Evolutionary conservation across 208 protist species (phyloP).

Genomic region (Naegleria fowleri): DNA sequence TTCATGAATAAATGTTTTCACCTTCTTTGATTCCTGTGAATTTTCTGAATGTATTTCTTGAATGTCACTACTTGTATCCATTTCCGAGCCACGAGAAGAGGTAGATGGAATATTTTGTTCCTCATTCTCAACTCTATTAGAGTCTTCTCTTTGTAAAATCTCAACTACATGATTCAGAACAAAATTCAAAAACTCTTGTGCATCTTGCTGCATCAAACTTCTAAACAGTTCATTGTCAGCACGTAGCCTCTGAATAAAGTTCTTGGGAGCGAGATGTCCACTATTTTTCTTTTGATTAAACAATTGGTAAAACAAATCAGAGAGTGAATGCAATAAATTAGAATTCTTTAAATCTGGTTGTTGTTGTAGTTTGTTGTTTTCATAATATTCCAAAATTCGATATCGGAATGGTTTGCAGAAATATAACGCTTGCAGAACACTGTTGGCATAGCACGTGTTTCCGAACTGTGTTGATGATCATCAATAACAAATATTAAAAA

Average conservation of each 20-base stretch:
- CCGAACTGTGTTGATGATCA: neutral
- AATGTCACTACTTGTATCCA: neutral
- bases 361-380: neutral
- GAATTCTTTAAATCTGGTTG: neutral
- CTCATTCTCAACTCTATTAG: neutral
- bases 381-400: neutral
- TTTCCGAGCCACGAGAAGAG: neutral
- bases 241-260: neutral
- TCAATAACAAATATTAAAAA: too few relatives aligned
- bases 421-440: slow-evolving; percentile 13
- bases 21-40: neutral
- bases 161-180: neutral
- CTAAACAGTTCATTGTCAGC: neutral
- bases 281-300: neutral
- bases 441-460: slow-evolving; percentile 19
- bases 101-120: neutral
- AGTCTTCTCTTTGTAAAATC: neutral
- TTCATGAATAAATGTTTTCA: neutral
- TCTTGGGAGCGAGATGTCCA: neutral
- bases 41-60: neutral
- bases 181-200: slow-evolving; percentile 22
- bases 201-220: slow-evolving; percentile 13
- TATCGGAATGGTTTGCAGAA: slow-evolving; percentile 13
- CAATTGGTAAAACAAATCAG: neutral
- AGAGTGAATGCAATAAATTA: neutral